Percentiles rank a stretch among this genome's conserved stretches.
Conservation (phyloP, 805 yeast genomes). For the Pichia eremophila region DNA sequence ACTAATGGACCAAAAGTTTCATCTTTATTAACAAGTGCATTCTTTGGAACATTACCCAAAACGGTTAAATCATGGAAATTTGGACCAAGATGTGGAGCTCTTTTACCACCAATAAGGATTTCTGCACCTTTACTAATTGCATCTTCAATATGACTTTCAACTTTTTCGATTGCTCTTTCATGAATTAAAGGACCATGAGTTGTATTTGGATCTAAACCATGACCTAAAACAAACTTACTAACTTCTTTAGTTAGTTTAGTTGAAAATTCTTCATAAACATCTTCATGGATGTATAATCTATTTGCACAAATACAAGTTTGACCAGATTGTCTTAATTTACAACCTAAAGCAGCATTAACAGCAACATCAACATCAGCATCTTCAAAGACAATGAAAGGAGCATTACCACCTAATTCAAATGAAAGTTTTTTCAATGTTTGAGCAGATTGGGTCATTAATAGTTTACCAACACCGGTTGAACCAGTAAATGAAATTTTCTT, state of each 20-base stretch:
- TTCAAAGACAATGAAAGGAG: slow-evolving; percentile 73
- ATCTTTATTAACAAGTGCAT: slow-evolving; percentile 51
- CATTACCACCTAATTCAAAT: slow-evolving; percentile 83
- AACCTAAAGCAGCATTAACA: slow-evolving; percentile 52
- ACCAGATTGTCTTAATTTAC: slow-evolving; percentile 69
- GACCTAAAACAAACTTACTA: slow-evolving; percentile 43
- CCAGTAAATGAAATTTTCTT: slow-evolving; percentile 94
- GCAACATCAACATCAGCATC: slow-evolving; percentile 65
- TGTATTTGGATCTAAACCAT: slow-evolving; percentile 46
- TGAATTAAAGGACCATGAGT: slow-evolving; percentile 77
- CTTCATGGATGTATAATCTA: slow-evolving; percentile 56
- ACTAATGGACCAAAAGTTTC: slow-evolving; percentile 82
- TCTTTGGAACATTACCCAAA: slow-evolving; percentile 46
- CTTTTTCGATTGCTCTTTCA: slow-evolving; percentile 51
- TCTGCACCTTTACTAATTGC: slow-evolving; percentile 61
- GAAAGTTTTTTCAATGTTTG: slow-evolving; percentile 68
- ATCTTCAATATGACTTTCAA: slow-evolving; percentile 52
- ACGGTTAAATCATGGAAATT: slow-evolving; percentile 63
- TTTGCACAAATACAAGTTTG: slow-evolving; percentile 81
- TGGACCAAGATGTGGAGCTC: slow-evolving; percentile 46
- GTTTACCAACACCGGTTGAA: slow-evolving; percentile 78
- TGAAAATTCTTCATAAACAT: slow-evolving; percentile 55
- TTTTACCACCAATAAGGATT: slow-evolving; percentile 51
- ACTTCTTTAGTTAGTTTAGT: slow-evolving; percentile 38
- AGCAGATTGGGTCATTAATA: slow-evolving; percentile 64